Percentiles rank a stretch among this genome's conserved stretches.
Conservation (phyloP, 2,329 filamentous ascomycete genomes). For the Curvularia hawaiiensis region DNA sequence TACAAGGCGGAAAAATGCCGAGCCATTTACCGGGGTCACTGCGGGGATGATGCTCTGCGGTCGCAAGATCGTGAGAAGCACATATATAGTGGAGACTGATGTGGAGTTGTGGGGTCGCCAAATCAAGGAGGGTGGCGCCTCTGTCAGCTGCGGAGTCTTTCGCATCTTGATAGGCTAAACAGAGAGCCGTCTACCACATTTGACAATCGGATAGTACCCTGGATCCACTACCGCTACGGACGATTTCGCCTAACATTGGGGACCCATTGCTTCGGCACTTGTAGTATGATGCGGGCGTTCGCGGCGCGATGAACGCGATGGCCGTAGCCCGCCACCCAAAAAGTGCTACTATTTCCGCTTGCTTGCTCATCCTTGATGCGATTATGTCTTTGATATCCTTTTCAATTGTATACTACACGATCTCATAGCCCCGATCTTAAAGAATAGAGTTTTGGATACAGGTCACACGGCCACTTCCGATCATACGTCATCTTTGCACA, state of each 20-base stretch:
- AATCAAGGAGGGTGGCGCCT: slow-evolving; percentile 16
- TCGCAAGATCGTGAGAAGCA: slow-evolving; percentile 15
- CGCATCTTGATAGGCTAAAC: slow-evolving; percentile 21
- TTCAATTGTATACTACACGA: slow-evolving; percentile 19
- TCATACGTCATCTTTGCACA: neutral
- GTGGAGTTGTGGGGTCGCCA: slow-evolving; percentile 23
- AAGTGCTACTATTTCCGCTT: slow-evolving; percentile 6
- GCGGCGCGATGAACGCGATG: neutral
- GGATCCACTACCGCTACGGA: slow-evolving; percentile 9
- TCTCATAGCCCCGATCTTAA: slow-evolving; percentile 9
- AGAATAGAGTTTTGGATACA: slow-evolving; percentile 17
- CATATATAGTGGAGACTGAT: slow-evolving; percentile 21
- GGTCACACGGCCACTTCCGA: neutral
- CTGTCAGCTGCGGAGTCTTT: slow-evolving; percentile 23
- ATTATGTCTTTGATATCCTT: slow-evolving; percentile 4
- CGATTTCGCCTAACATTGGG: slow-evolving; percentile 3
- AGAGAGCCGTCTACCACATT: slow-evolving; percentile 8
- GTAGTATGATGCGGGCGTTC: slow-evolving; percentile 9
- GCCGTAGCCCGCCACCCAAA: slow-evolving; percentile 1
- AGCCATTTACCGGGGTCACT: slow-evolving; percentile 2
- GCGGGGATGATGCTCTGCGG: slow-evolving; percentile 12
- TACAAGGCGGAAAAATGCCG: neutral
- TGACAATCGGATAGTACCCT: slow-evolving; percentile 4
- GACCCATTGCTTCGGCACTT: slow-evolving; percentile 22
- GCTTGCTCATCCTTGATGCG: slow-evolving; percentile 5